These are phyloP conservation scores for Amanita subjunquillea DNA, from an alignment of 768 basidiomycete genomes.

Conservation along the genomic window DNA sequence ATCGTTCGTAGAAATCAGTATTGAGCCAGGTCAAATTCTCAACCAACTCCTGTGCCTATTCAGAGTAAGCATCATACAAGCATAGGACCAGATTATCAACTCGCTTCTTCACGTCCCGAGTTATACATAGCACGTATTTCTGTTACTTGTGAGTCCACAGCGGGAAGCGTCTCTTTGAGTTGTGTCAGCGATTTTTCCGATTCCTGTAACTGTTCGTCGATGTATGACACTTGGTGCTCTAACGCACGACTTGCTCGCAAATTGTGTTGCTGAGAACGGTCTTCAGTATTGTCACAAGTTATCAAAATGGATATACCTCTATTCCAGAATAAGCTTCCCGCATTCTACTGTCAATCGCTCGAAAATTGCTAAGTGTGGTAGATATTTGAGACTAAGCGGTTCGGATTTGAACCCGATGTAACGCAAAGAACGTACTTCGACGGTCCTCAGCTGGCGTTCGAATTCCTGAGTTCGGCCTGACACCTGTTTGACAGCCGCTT, in stretches of 20 bases:
- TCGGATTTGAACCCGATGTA: not conserved
- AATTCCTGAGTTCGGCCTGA: conserved; percentile 37
- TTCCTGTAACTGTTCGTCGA: conserved; percentile 49
- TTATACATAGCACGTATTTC: conserved; percentile 61
- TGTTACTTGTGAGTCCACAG: conserved; percentile 47
- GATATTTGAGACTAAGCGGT: conserved; percentile 45
- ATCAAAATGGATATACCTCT: conserved; percentile 22
- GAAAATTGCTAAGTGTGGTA: conserved; percentile 64
- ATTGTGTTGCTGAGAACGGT: conserved; percentile 36
- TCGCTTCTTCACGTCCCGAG: conserved; percentile 58
- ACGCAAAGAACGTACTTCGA: conserved; percentile 33
- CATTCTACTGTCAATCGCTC: conserved; percentile 60
- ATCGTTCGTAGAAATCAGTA: conserved; percentile 68
- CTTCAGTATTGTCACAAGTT: not conserved
- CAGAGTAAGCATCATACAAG: conserved; percentile 1
- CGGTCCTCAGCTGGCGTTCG: conserved; percentile 49
- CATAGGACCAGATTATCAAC: conserved; percentile 8
- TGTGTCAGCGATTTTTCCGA: conserved; percentile 48
- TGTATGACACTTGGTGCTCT: conserved; percentile 49
- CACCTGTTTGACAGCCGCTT: conserved; percentile 33
- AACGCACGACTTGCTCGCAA: conserved; percentile 51
- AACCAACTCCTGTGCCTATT: conserved; percentile 57
- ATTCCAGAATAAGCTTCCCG: conserved; percentile 54
- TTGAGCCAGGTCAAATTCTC: conserved; percentile 64
- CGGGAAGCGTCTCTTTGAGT: conserved; percentile 50